phyloP scores from a whole-genome alignment of 257 asterid genomes.

The Petunia secreta region DNA sequence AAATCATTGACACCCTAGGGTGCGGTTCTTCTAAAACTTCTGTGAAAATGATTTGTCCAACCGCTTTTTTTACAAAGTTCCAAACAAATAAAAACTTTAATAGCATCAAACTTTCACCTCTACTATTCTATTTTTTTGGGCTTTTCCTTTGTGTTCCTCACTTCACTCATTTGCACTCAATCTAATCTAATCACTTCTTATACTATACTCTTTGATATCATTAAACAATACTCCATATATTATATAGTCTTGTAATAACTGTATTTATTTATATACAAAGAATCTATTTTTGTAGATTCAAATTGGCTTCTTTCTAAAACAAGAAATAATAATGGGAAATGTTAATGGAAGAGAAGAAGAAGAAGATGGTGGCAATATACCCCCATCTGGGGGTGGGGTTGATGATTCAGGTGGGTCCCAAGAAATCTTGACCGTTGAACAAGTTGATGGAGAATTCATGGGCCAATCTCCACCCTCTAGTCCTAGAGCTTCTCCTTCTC shows the following conservation, averaged over 20 bases:
- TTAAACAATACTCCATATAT: neutral
- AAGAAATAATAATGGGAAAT: constrained; percentile 72
- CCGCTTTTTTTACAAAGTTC: neutral
- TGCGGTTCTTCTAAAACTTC: too few relatives aligned
- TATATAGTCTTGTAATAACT: constrained; percentile 1
- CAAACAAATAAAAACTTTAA: neutral
- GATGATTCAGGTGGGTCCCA: constrained; percentile 42
- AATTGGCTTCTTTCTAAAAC: neutral
- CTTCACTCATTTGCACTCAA: constrained; percentile 21
- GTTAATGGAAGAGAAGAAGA: constrained; percentile 79
- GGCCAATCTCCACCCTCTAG: constrained; percentile 89
- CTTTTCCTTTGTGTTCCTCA: constrained; percentile 8
- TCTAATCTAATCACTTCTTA: neutral
- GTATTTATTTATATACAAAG: neutral
- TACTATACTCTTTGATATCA: neutral
- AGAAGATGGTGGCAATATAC: constrained; percentile 43
- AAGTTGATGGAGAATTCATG: constrained; percentile 53
- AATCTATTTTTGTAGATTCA: constrained; percentile 1
- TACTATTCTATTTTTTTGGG: neutral
- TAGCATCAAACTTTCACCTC: neutral
- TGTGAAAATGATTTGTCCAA: too few relatives aligned
- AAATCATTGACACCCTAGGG: too few relatives aligned
- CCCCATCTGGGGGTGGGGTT: constrained; percentile 49
- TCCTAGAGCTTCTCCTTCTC: constrained; percentile 92
- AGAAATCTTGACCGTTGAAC: constrained; percentile 57